phyloP scores from a whole-genome alignment of 164 flowering plant genomes.

The Liquidambar formosana region DNA sequence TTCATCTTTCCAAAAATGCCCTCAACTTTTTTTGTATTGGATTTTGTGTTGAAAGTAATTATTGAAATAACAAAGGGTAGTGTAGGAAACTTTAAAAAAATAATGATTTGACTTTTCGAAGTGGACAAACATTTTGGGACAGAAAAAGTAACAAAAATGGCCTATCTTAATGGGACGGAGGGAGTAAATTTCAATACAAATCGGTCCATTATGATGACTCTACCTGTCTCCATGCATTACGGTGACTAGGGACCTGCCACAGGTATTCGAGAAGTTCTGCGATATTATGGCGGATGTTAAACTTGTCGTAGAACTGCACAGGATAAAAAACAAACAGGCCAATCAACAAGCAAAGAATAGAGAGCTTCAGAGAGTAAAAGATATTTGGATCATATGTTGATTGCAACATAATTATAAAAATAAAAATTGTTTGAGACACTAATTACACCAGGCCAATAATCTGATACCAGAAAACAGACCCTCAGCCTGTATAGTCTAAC shows the following conservation, averaged over 20 bases:
- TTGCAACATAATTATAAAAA: slow-evolving; percentile 3
- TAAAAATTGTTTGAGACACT: neutral
- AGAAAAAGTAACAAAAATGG: no score
- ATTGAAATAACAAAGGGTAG: no score
- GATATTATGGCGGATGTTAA: slow-evolving; percentile 96
- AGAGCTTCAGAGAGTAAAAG: neutral
- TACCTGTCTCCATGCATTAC: slow-evolving; percentile 93
- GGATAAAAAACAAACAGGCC: neutral
- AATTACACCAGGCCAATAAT: neutral
- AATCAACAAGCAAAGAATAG: slow-evolving; percentile 1
- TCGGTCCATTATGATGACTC: neutral
- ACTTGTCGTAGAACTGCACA: slow-evolving; percentile 96
- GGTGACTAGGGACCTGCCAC: slow-evolving; percentile 98
- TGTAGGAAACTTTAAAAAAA: no score
- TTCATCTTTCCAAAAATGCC: no score
- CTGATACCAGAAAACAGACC: neutral
- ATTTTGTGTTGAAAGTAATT: no score
- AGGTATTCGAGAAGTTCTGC: slow-evolving; percentile 99
- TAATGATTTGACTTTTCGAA: no score
- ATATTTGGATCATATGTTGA: neutral
- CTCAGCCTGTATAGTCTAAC: neutral
- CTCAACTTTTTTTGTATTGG: no score
- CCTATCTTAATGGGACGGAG: no score
- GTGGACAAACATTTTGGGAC: no score
- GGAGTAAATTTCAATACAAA: neutral